Evolutionary conservation across 2,329 filamentous ascomycete species (phyloP).

Genomic region (Diplocarpon mali): DNA sequence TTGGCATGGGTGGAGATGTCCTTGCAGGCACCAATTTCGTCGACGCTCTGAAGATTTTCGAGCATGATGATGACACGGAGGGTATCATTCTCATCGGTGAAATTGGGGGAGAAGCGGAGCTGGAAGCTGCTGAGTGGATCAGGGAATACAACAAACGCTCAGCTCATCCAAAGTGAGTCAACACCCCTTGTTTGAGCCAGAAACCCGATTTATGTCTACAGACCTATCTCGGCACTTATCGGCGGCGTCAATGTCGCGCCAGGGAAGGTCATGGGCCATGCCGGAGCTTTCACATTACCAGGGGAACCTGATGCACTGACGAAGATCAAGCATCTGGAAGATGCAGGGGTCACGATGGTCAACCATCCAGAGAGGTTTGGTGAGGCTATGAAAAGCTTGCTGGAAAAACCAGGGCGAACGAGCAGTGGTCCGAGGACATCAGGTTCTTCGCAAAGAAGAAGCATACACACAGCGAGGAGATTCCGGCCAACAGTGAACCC

Average conservation of each 20-base stretch:
- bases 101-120: conserved; percentile 53
- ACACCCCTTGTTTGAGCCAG: neutral
- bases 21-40: conserved; percentile 64
- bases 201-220: conserved; percentile 23
- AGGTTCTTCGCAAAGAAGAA: conserved; percentile 36
- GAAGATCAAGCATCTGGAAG: conserved; percentile 58
- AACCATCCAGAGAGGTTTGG: conserved; percentile 70
- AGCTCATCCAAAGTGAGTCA: conserved; percentile 48
- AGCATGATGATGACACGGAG: conserved; percentile 53
- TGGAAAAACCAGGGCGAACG: conserved; percentile 33
- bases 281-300: conserved; percentile 58
- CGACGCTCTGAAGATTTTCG: conserved; percentile 56
- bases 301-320: conserved; percentile 52
- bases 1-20: conserved; percentile 64
- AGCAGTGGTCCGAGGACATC: conserved; percentile 28
- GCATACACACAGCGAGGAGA: conserved; percentile 37
- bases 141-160: conserved; percentile 48
- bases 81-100: conserved; percentile 59
- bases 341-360: conserved; percentile 57
- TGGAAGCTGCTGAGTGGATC: conserved; percentile 65
- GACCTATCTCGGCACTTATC: conserved; percentile 62
- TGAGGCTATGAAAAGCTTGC: conserved; percentile 49
- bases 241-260: conserved; percentile 53
- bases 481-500: conserved; percentile 6
- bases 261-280: conserved; percentile 66